Percentiles rank a stretch among this genome's conserved stretches.
Conservation (phyloP, 2,329 filamentous ascomycete species). For the Alternaria metachromatica region DNA sequence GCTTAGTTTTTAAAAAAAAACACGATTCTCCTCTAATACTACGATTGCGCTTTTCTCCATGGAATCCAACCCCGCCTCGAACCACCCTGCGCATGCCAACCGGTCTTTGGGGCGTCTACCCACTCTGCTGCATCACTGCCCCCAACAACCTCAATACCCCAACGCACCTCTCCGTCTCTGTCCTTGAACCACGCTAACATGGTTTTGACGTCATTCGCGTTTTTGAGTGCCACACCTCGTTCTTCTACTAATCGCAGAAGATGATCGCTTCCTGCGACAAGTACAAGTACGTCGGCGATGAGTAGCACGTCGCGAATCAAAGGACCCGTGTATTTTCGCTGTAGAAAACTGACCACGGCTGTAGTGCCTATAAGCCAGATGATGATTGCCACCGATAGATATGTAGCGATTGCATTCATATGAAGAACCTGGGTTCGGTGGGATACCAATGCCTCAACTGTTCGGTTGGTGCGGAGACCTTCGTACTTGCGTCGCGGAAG, state of each 20-base stretch:
- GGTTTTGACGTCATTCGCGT: constrained; percentile 11
- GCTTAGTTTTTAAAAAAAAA: constrained; percentile 8
- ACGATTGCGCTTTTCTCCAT: neutral
- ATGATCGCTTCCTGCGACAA: constrained; percentile 33
- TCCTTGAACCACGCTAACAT: constrained; percentile 33
- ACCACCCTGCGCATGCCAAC: constrained; percentile 6
- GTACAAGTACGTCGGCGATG: constrained; percentile 31
- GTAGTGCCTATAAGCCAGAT: constrained; percentile 28
- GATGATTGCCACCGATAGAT: constrained; percentile 24
- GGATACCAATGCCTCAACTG: constrained; percentile 13
- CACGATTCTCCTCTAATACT: constrained; percentile 15
- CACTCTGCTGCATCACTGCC: constrained; percentile 22
- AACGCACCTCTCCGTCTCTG: constrained; percentile 22
- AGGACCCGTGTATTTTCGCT: constrained; percentile 21
- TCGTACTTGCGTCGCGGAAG: constrained; percentile 8
- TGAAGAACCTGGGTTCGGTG: constrained; percentile 23
- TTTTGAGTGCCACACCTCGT: constrained; percentile 17
- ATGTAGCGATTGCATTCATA: constrained; percentile 28
- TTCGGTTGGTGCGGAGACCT: constrained; percentile 12
- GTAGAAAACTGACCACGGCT: constrained; percentile 16
- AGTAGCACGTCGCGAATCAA: constrained; percentile 30
- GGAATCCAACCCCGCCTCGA: neutral
- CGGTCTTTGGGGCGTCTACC: constrained; percentile 18
- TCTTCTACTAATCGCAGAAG: constrained; percentile 25
- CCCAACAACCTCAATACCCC: constrained; percentile 34